These are phyloP conservation scores for Geotrichum candidum DNA, from an alignment of 1,139 yeast species.

Conservation along the genomic window DNA sequence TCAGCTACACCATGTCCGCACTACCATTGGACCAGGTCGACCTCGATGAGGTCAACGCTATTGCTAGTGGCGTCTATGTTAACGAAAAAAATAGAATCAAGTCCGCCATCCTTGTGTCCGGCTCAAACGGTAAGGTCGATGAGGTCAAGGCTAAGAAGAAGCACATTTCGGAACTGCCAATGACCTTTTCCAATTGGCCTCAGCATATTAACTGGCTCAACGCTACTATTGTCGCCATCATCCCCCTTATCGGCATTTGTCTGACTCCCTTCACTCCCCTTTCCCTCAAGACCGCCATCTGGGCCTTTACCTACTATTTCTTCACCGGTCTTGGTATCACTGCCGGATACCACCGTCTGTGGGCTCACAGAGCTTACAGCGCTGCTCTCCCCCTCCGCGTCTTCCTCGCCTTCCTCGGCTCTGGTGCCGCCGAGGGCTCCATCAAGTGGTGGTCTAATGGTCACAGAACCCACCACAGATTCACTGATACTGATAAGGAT, in stretches of 20 bases:
- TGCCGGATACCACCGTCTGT: constrained; percentile 87
- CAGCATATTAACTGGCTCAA: constrained; percentile 92
- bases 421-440: constrained; percentile 94
- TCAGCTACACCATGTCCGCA: not conserved
- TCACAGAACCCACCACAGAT: constrained; percentile 95
- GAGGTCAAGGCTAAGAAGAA: constrained; percentile 30
- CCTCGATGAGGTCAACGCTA: constrained; percentile 50
- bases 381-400: constrained; percentile 67
- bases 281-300: constrained; percentile 50
- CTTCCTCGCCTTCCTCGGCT: constrained; percentile 78
- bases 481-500: constrained; percentile 93
- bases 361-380: constrained; percentile 84
- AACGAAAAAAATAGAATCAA: constrained; percentile 49
- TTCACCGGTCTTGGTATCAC: constrained; percentile 86
- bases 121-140: constrained; percentile 20
- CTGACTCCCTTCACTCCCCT: constrained; percentile 54
- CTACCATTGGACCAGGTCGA: constrained; percentile 4
- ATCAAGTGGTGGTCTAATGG: constrained; percentile 99
- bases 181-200: constrained; percentile 80
- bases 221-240: constrained; percentile 61
- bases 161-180: constrained; percentile 89
- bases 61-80: constrained; percentile 84
- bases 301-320: constrained; percentile 58
- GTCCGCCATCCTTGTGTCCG: constrained; percentile 54
- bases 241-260: constrained; percentile 63